Evolutionary conservation across 2,329 filamentous ascomycete species (phyloP).

Genomic region (Claviceps sp.): DNA sequence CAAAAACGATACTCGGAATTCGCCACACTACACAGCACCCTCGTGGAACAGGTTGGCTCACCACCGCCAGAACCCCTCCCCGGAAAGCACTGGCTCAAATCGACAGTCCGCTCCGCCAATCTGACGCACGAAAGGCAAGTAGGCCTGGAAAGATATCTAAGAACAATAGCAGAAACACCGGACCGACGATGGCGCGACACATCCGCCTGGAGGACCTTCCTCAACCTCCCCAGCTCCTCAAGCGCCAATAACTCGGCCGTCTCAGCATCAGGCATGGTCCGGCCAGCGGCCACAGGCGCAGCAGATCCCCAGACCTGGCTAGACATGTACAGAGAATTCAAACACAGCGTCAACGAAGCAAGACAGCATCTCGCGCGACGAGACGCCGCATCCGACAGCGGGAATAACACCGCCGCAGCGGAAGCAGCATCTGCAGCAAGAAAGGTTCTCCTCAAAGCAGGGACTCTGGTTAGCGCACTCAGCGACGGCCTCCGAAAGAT

Average conservation of each 20-base stretch:
- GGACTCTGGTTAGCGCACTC: conserved; percentile 47
- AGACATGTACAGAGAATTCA: conserved; percentile 62
- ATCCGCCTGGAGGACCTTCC: conserved; percentile 57
- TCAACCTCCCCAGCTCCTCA: conserved; percentile 47
- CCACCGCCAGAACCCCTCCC: conserved; percentile 57
- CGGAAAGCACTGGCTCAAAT: conserved; percentile 63
- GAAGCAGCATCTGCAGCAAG: conserved; percentile 65
- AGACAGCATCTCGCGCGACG: conserved; percentile 54
- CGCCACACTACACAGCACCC: conserved; percentile 46
- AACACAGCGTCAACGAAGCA: conserved; percentile 48
- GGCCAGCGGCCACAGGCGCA: conserved; percentile 26
- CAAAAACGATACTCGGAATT: conserved; percentile 81
- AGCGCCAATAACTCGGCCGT: conserved; percentile 35
- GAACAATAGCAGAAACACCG: conserved; percentile 56
- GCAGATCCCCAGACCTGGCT: conserved; percentile 59
- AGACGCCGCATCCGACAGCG: conserved; percentile 36
- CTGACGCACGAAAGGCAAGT: conserved; percentile 57
- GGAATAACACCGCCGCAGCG: conserved; percentile 29
- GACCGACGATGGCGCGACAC: conserved; percentile 66
- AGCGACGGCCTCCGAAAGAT: conserved; percentile 50
- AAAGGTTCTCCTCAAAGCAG: conserved; percentile 55
- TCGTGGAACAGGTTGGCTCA: conserved; percentile 45
- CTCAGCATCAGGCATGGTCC: conserved; percentile 30
- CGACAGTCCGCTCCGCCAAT: conserved; percentile 54
- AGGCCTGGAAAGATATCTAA: conserved; percentile 58